phyloP scores from a whole-genome alignment of 441 rosid genomes.

The Syzygium syzygioides region DNA sequence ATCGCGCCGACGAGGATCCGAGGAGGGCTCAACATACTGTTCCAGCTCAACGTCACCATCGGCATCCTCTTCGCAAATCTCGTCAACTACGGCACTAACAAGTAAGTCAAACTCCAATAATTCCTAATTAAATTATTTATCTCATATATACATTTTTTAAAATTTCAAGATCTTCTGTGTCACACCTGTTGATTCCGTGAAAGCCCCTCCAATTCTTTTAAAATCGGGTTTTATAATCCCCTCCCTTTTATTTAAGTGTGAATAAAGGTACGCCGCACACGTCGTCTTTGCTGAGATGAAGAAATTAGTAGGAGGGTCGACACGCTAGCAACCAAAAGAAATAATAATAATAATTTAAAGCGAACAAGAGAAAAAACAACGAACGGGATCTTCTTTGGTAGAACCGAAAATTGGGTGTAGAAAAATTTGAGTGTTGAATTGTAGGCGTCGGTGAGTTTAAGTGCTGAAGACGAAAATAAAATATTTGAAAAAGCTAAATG shows the following conservation, averaged over 20 bases:
- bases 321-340: background rate
- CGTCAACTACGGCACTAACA: constrained; percentile 80
- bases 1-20: constrained; percentile 91
- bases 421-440: too few relatives aligned
- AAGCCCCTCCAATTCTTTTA: background rate
- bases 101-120: constrained; percentile 32
- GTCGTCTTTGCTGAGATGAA: background rate
- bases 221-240: too few relatives aligned
- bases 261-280: background rate
- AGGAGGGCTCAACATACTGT: constrained; percentile 79
- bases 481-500: background rate
- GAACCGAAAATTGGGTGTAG: too few relatives aligned
- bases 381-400: background rate
- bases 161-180: background rate
- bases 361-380: background rate
- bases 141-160: background rate
- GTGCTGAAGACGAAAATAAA: background rate
- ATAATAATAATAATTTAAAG: background rate
- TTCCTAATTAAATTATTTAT: background rate
- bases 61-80: constrained; percentile 90
- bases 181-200: background rate
- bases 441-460: background rate
- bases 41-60: constrained; percentile 88
- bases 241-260: background rate
- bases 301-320: background rate